Conservation (phyloP, 2,329 filamentous ascomycete species). For the Beauveria pseudobassiana region DNA sequence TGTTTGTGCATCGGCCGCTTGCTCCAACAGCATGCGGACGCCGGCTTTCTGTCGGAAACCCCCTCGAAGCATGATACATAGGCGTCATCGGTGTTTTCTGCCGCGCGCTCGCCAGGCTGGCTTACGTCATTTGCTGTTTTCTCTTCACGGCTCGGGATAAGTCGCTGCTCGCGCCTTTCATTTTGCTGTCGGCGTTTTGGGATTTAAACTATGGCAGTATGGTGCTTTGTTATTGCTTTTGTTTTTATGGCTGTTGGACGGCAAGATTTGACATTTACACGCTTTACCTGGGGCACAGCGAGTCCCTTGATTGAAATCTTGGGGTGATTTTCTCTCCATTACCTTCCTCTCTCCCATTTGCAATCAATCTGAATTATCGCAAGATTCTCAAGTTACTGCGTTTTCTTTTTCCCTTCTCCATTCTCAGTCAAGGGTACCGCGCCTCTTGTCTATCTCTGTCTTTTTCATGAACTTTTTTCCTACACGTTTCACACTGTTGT, state of each 20-base stretch:
- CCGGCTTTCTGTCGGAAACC: neutral
- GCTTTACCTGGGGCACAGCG: neutral
- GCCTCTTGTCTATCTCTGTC: neutral
- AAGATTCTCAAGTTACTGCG: neutral
- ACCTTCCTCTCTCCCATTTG: neutral
- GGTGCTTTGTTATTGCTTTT: conserved; percentile 3
- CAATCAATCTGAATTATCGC: neutral
- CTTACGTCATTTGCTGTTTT: neutral
- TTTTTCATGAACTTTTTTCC: neutral
- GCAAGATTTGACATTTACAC: neutral
- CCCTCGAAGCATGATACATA: conserved; percentile 4
- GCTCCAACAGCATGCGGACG: neutral
- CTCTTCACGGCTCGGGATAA: neutral
- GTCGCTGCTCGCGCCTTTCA: neutral
- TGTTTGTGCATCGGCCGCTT: conserved; percentile 26
- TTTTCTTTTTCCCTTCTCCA: neutral
- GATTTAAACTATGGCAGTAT: conserved; percentile 1
- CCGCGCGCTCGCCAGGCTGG: neutral
- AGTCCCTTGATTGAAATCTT: conserved; percentile 2
- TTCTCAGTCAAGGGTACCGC: conserved; percentile 3
- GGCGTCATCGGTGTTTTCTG: conserved; percentile 9
- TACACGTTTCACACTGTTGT: conserved; percentile 2
- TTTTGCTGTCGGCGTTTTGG: neutral
- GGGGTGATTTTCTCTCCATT: neutral
- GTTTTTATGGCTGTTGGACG: neutral